Evolutionary conservation across 1,139 yeast genomes (phyloP), one percentile per base, ranked within the genome.

Genomic region (Sugiyamaella pinicola): DNA sequence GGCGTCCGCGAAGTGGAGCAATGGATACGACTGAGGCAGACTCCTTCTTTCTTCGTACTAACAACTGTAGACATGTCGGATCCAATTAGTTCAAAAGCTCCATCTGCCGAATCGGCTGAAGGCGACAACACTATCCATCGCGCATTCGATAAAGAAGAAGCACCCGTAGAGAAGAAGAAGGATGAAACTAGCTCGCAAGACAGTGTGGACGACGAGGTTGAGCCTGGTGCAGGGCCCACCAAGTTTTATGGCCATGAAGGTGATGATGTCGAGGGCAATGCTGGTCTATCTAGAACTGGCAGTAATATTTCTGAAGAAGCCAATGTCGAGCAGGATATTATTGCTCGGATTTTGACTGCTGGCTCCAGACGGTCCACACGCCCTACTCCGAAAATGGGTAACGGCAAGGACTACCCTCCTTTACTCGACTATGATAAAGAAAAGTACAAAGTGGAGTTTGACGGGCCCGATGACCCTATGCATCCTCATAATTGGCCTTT

Each of bases 401-500:
- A 72, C 4, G 81, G 75, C 18, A 72, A 74, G 58, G 75, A 70
- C 7, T 78, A 72, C 55, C 85, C 85, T 1, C 77, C 82, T 1
- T 51, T 66, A 38, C 67, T 79, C 12, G 39, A 79, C 76, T 38
- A 28, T 1, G 76, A 76, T 47, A 65, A 74, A 35, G 76, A 73
- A 4, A 68, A 68, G 0, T 82, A 80, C 61, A 69, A 73, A 10
- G 87, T 82, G 10, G 71, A 77, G 10, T 81, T 69, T 58, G 79
- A 76, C 56, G 83, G 83, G 0, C 77, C 78, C 0, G 70, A 74
- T 28, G 85, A 81, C 62, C 82, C 82, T 1, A 45, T 55, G 0
- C 76, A 73, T 59, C 84, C 85, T 0, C 74, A 71, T 55, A 81
- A 80, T 64, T 80, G 78, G 75, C 64, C 80, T 1, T 28, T 71